phyloP scores from a whole-genome alignment of 2,329 filamentous ascomycete genomes.

The Chaetoscypha palmicola region DNA sequence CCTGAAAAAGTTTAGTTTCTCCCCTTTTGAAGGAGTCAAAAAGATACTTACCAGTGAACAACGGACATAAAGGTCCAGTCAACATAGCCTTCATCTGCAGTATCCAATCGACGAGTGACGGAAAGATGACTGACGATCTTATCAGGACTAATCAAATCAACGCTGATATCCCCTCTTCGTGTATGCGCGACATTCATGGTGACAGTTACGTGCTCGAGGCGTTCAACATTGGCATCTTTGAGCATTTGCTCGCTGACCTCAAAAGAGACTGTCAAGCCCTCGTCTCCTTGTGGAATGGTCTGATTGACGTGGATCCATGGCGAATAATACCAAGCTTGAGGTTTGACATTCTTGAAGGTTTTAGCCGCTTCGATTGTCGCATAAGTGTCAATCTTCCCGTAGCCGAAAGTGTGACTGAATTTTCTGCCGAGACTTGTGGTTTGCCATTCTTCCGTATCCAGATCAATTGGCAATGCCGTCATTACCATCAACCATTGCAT shows the following conservation, averaged over 20 bases:
- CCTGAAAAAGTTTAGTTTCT: slow-evolving; percentile 46
- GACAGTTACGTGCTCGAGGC: slow-evolving; percentile 89
- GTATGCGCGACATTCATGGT: slow-evolving; percentile 94
- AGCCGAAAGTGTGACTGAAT: slow-evolving; percentile 92
- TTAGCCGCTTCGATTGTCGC: slow-evolving; percentile 79
- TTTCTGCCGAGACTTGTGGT: slow-evolving; percentile 72
- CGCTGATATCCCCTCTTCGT: slow-evolving; percentile 83
- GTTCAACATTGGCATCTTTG: slow-evolving; percentile 72
- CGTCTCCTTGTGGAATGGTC: slow-evolving; percentile 73
- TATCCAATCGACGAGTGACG: slow-evolving; percentile 64
- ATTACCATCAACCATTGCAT: slow-evolving; percentile 85
- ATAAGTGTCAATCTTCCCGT: slow-evolving; percentile 89
- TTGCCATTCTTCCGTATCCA: slow-evolving; percentile 72
- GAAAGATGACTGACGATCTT: slow-evolving; percentile 80
- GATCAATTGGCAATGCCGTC: slow-evolving; percentile 74
- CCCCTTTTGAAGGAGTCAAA: background rate
- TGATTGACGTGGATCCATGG: slow-evolving; percentile 90
- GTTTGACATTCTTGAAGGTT: slow-evolving; percentile 81
- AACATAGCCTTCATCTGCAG: slow-evolving; percentile 61
- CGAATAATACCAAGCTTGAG: slow-evolving; percentile 89
- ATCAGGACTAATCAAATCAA: slow-evolving; percentile 79
- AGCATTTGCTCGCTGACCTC: slow-evolving; percentile 78
- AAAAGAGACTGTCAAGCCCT: slow-evolving; percentile 73
- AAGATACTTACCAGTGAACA: slow-evolving; percentile 69
- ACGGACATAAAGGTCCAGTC: slow-evolving; percentile 99